Evolutionary conservation across 257 asterid species (phyloP).

Genomic region (Mitragyna speciosa): DNA sequence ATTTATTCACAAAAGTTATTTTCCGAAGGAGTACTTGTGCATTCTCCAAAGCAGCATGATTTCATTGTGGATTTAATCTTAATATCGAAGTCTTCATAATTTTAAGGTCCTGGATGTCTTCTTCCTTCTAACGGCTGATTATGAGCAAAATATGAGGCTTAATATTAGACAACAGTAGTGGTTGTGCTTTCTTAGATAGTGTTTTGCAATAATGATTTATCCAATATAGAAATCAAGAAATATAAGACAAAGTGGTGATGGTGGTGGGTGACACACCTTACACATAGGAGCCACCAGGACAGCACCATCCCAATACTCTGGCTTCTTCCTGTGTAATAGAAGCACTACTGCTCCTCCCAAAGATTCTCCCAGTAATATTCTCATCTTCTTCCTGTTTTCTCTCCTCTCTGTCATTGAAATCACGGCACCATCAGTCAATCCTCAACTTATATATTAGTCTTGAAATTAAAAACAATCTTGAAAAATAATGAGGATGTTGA

Average conservation of each 20-base stretch:
- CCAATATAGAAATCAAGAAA: background rate
- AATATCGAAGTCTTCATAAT: background rate
- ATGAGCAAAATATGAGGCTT: background rate
- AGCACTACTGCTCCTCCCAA: conserved; percentile 73
- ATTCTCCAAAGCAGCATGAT: background rate
- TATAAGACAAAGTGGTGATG: background rate
- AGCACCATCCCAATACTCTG: conserved; percentile 67
- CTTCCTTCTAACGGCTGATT: background rate
- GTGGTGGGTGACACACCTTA: conserved; percentile 36
- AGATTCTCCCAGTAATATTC: conserved; percentile 70
- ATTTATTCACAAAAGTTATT: too few relatives aligned
- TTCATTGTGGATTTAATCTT: background rate
- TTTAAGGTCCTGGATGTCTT: background rate
- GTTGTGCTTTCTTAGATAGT: background rate
- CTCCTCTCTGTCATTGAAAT: conserved; percentile 36
- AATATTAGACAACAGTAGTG: background rate
- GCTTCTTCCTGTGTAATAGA: conserved; percentile 54
- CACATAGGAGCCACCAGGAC: conserved; percentile 67
- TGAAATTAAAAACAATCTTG: too few relatives aligned
- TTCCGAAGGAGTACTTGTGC: background rate
- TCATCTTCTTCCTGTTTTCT: conserved; percentile 53
- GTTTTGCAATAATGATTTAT: background rate
- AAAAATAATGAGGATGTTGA: background rate
- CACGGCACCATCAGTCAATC: background rate
- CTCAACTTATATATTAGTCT: background rate